These are phyloP conservation scores for Lachnellula occidentalis DNA, from an alignment of 2,329 filamentous ascomycete species.

Conservation along the genomic window DNA sequence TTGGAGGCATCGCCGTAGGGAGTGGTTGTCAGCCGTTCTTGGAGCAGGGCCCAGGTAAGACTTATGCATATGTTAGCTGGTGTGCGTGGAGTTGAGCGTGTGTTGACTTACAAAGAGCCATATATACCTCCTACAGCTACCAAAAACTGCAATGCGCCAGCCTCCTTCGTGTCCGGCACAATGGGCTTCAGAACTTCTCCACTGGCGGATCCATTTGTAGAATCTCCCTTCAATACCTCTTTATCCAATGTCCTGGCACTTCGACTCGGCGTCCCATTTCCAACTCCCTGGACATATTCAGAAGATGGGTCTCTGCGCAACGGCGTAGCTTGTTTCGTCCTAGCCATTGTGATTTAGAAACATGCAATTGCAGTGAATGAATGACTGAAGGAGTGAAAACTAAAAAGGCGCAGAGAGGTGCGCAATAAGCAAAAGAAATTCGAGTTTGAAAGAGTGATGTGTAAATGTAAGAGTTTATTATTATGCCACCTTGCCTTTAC, in stretches of 20 bases:
- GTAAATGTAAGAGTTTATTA: background rate
- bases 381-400: conserved; percentile 3
- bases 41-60: conserved; percentile 91
- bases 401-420: background rate
- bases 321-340: conserved; percentile 62
- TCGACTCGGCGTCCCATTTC: conserved; percentile 31
- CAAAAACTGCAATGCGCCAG: conserved; percentile 68
- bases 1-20: conserved; percentile 60
- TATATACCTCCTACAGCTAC: conserved; percentile 95
- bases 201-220: conserved; percentile 20
- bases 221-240: conserved; percentile 29
- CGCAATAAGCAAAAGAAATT: background rate
- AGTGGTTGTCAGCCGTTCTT: conserved; percentile 96
- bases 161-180: conserved; percentile 37
- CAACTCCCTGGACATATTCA: conserved; percentile 51
- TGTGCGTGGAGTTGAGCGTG: background rate
- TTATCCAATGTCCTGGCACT: conserved; percentile 20
- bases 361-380: background rate
- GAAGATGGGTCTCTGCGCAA: conserved; percentile 61
- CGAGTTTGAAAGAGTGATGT: background rate
- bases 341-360: conserved; percentile 50
- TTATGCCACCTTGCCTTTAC: conserved; percentile 18
- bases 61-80: conserved; percentile 38
- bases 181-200: conserved; percentile 31
- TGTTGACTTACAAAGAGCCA: conserved; percentile 74